Percentiles rank a stretch among this genome's conserved stretches.
Evolutionary conservation across 345 rosid genomes (phyloP).

Genomic region (Combretum micranthum): DNA sequence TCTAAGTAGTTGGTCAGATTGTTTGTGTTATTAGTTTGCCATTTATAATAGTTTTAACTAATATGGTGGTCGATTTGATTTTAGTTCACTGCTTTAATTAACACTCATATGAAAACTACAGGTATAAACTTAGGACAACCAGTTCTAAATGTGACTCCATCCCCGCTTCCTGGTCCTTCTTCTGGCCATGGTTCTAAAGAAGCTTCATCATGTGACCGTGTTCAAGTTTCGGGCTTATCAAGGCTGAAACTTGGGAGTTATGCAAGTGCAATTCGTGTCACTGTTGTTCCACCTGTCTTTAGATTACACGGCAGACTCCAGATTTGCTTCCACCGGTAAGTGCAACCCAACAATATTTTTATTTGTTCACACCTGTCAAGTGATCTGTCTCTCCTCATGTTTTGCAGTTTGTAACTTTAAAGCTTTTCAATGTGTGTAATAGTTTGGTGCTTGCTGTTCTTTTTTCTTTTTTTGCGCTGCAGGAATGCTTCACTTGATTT

Average conservation of each 20-base stretch:
- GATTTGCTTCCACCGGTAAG: conserved; percentile 80
- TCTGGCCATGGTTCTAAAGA: conserved; percentile 23
- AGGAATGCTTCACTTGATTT: conserved; percentile 69
- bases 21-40: too few relatives aligned
- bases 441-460: conserved; percentile 1
- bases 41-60: too few relatives aligned
- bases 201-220: conserved; percentile 55
- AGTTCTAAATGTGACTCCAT: conserved; percentile 41
- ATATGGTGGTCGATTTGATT: too few relatives aligned
- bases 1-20: too few relatives aligned
- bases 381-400: neutral
- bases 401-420: neutral
- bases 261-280: conserved; percentile 48
- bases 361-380: neutral
- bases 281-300: conserved; percentile 40
- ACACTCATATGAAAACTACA: conserved; percentile 21
- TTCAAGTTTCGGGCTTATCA: conserved; percentile 59
- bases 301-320: conserved; percentile 52
- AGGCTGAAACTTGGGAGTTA: conserved; percentile 57
- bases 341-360: conserved; percentile 3
- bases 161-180: conserved; percentile 13
- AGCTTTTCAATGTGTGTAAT: neutral
- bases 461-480: conserved; percentile 13
- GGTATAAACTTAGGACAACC: conserved; percentile 47
- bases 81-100: neutral